Evolutionary conservation across 768 basidiomycete species (phyloP).

Genomic region (Baorangia bicolor): DNA sequence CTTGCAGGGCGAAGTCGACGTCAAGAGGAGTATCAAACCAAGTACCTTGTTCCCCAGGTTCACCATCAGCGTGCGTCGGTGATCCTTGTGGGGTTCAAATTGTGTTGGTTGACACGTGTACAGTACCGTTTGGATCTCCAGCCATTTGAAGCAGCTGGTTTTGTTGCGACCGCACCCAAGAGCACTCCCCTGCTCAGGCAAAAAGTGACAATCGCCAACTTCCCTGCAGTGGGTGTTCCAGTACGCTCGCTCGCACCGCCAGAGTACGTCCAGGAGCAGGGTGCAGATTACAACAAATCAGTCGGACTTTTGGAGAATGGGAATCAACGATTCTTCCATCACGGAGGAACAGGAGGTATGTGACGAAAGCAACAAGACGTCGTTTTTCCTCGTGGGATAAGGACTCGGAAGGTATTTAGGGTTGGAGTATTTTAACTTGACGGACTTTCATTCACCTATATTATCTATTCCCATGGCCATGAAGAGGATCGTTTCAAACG

Average conservation of each 20-base stretch:
- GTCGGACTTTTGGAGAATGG: constrained; percentile 53
- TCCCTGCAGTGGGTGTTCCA: constrained; percentile 38
- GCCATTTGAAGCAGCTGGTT: constrained; percentile 44
- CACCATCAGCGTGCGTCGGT: constrained; percentile 43
- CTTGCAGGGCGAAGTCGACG: constrained; percentile 51
- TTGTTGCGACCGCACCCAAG: constrained; percentile 27
- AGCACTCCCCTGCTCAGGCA: constrained; percentile 36
- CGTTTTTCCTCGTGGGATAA: neutral
- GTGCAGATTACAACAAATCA: constrained; percentile 48
- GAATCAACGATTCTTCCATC: constrained; percentile 46
- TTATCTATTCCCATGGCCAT: constrained; percentile 30
- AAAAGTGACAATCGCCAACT: constrained; percentile 39
- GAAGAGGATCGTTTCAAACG: constrained; percentile 63
- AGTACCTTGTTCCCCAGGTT: constrained; percentile 46
- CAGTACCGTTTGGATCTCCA: constrained; percentile 46
- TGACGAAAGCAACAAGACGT: neutral
- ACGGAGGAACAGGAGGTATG: constrained; percentile 8
- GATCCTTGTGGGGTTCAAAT: neutral
- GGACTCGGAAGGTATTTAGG: neutral
- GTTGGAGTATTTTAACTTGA: neutral
- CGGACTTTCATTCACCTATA: neutral
- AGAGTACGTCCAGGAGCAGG: constrained; percentile 43
- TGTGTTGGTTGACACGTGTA: constrained; percentile 15
- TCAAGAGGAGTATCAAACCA: constrained; percentile 45
- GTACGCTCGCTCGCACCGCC: constrained; percentile 51